These are phyloP conservation scores for Boletus pseudo-olivaceus DNA, from an alignment of 768 basidiomycete species.

Conservation along the genomic window DNA sequence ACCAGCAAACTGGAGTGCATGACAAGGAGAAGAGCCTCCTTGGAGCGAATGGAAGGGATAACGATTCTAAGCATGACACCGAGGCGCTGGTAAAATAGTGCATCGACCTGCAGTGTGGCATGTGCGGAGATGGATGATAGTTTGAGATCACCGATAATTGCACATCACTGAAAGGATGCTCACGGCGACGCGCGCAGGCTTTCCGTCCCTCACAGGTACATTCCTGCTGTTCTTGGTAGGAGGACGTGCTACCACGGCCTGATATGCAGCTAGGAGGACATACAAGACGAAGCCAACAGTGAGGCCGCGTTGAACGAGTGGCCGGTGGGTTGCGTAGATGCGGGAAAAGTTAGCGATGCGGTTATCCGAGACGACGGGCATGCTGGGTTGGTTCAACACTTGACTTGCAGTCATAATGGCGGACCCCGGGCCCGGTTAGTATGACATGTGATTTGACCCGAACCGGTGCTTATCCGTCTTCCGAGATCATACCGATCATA, in stretches of 20 bases:
- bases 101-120: slow-evolving; percentile 68
- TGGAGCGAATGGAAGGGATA: slow-evolving; percentile 79
- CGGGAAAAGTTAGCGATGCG: slow-evolving; percentile 43
- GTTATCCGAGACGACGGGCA: slow-evolving; percentile 34
- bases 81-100: slow-evolving; percentile 82
- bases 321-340: slow-evolving; percentile 62
- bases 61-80: slow-evolving; percentile 77
- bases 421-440: too few relatives aligned
- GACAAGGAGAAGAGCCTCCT: slow-evolving; percentile 81
- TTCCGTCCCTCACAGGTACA: slow-evolving; percentile 33
- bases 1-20: slow-evolving; percentile 90
- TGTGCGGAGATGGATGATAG: too few relatives aligned
- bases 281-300: slow-evolving; percentile 70
- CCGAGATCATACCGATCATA: not conserved
- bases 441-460: slow-evolving; percentile 11
- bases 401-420: not conserved
- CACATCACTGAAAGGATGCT: slow-evolving; percentile 21
- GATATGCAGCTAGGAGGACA: slow-evolving; percentile 61
- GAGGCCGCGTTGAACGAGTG: slow-evolving; percentile 66
- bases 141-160: not conserved
- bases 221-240: slow-evolving; percentile 16
- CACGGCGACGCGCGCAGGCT: slow-evolving; percentile 65
- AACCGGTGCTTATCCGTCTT: too few relatives aligned
- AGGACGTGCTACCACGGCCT: slow-evolving; percentile 48
- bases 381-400: slow-evolving; percentile 5